Percentiles rank a stretch among this genome's conserved stretches.
These are phyloP conservation scores for Rhododendron ferrugineum DNA, from an alignment of 148 eudicot genomes.

Conservation along the genomic window DNA sequence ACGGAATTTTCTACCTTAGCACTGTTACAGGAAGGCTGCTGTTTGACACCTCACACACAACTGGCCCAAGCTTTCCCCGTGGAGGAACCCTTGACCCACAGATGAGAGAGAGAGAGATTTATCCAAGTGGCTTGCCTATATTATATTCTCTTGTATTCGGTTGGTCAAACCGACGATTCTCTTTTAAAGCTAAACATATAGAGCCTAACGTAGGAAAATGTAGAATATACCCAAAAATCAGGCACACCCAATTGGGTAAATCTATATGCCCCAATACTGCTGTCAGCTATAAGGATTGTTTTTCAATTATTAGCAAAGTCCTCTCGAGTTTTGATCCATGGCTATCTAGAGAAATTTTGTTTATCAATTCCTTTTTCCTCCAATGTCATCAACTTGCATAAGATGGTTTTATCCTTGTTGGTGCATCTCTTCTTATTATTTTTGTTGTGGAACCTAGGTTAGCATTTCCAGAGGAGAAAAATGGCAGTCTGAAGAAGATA, in stretches of 20 bases:
- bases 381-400: background rate
- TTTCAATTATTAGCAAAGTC: background rate
- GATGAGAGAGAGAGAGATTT: background rate
- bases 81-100: background rate
- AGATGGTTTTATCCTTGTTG: background rate
- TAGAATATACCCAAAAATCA: background rate
- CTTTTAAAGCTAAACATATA: background rate
- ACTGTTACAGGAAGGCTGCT: background rate
- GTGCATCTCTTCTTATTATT: background rate
- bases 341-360: background rate
- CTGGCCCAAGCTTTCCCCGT: background rate
- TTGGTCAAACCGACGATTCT: background rate
- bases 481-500: slow-evolving; percentile 80
- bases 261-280: background rate
- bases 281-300: background rate
- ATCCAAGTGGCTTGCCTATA: background rate
- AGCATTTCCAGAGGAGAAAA: slow-evolving; percentile 85
- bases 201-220: background rate
- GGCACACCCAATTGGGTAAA: background rate
- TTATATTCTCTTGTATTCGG: background rate
- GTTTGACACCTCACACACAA: background rate
- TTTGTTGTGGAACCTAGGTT: slow-evolving; percentile 37
- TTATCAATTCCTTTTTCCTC: background rate
- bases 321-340: background rate
- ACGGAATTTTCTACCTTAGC: background rate